These are phyloP conservation scores for Pterulicium gracile DNA, from an alignment of 1,284 basidiomycete species.

Conservation along the genomic window DNA sequence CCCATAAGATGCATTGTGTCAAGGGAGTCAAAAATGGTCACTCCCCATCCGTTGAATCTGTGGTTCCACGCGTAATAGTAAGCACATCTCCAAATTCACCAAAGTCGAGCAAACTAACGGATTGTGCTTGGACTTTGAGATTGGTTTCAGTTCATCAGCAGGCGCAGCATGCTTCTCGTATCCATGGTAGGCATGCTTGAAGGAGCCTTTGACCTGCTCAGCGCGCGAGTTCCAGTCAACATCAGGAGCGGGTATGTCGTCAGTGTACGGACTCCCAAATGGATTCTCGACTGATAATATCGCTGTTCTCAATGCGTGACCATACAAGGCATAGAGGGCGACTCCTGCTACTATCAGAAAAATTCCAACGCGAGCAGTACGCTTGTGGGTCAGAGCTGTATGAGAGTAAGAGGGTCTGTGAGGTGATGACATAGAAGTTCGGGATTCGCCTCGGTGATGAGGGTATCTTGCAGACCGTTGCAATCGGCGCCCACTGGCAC, in stretches of 20 bases:
- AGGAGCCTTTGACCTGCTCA: constrained; percentile 44
- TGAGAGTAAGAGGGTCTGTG: not conserved
- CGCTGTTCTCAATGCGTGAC: not conserved
- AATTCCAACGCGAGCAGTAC: not conserved
- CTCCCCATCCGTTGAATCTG: constrained; percentile 82
- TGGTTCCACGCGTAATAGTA: not conserved
- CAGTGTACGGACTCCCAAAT: not conserved
- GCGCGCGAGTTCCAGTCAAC: constrained; percentile 41
- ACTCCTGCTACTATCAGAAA: not conserved
- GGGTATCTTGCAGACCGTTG: too few species aligned
- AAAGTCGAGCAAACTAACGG: constrained; percentile 29
- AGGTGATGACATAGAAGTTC: not conserved
- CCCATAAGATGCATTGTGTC: constrained; percentile 88
- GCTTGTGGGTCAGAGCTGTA: not conserved
- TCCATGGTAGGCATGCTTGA: constrained; percentile 51
- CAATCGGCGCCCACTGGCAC: too few species aligned
- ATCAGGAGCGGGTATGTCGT: not conserved
- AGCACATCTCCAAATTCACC: not conserved
- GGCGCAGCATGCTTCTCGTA: constrained; percentile 48
- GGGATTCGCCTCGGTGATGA: too few species aligned
- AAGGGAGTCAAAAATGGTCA: constrained; percentile 72
- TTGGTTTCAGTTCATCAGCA: constrained; percentile 49
- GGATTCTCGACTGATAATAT: not conserved
- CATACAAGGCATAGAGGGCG: not conserved
- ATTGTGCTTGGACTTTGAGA: constrained; percentile 33